Percentiles rank a stretch among this genome's conserved stretches.
Conservation (phyloP, 2,329 filamentous ascomycete genomes). For the Fonsecaea pedrosoi region DNA sequence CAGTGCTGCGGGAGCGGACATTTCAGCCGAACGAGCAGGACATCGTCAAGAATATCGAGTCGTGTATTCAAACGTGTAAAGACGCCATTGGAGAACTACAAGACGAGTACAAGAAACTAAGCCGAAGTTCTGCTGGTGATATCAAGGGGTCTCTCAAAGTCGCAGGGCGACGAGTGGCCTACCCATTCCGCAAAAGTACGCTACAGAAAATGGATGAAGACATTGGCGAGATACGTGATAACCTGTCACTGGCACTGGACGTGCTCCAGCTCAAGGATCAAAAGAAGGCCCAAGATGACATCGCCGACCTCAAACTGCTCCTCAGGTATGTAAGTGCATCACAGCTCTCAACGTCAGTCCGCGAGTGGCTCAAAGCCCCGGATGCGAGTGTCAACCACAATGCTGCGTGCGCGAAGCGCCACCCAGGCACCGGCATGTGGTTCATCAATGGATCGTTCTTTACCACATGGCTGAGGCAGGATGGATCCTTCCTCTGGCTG, state of each 20-base stretch:
- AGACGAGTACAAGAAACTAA: not conserved
- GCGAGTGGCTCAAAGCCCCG: conserved; percentile 47
- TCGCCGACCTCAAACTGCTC: conserved; percentile 42
- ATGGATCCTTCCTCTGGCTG: conserved; percentile 43
- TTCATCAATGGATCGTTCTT: conserved; percentile 30
- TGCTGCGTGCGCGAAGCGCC: conserved; percentile 43
- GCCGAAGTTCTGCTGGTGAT: not conserved
- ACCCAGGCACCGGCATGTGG: conserved; percentile 47
- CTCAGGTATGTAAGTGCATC: conserved; percentile 39
- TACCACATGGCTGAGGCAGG: conserved; percentile 37
- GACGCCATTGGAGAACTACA: not conserved
- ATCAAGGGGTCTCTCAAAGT: conserved; percentile 16
- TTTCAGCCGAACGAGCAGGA: not conserved
- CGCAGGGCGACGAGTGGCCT: conserved; percentile 38
- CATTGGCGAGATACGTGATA: conserved; percentile 44
- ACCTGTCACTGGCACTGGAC: conserved; percentile 44
- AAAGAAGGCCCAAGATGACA: conserved; percentile 39
- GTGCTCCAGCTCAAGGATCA: conserved; percentile 44
- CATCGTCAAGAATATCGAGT: not conserved
- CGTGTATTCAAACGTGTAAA: not conserved
- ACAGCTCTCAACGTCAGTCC: conserved; percentile 40
- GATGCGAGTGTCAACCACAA: conserved; percentile 47
- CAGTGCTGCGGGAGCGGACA: not conserved
- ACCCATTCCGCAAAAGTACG: conserved; percentile 48
- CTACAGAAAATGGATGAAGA: conserved; percentile 50